Conservation (phyloP, 2,329 filamentous ascomycete genomes). For the Microsporum canis region DNA sequence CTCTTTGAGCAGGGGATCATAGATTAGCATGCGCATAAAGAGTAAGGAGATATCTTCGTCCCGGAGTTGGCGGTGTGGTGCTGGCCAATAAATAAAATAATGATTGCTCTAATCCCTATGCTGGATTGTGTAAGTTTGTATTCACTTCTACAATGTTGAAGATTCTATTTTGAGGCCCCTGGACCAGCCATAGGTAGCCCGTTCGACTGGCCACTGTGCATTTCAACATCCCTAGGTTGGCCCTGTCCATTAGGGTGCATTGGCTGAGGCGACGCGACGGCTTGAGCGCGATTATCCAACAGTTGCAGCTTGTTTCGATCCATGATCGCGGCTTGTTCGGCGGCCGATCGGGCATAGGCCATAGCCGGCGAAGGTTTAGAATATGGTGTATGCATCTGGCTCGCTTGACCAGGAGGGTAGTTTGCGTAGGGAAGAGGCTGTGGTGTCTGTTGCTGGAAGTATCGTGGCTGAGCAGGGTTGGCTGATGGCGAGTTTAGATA, state of each 20-base stretch:
- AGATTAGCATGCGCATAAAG: neutral
- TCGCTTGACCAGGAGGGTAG: constrained; percentile 23
- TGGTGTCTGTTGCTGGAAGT: constrained; percentile 24
- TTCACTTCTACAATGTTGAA: neutral
- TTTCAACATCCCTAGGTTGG: neutral
- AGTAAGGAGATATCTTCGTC: neutral
- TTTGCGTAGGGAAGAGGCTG: constrained; percentile 20
- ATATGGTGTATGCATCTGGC: constrained; percentile 22
- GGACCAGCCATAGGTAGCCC: constrained; percentile 1
- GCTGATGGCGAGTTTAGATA: constrained; percentile 25
- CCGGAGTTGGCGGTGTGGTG: neutral
- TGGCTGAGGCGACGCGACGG: constrained; percentile 26
- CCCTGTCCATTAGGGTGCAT: constrained; percentile 12
- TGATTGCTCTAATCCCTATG: neutral
- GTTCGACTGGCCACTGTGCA: neutral
- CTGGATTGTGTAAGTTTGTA: neutral
- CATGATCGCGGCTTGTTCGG: constrained; percentile 31
- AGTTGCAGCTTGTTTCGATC: constrained; percentile 31
- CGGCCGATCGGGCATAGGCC: constrained; percentile 29
- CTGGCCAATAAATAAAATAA: too few relatives aligned
- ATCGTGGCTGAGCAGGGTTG: constrained; percentile 21
- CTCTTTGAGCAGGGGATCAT: neutral
- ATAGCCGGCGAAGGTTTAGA: constrained; percentile 25
- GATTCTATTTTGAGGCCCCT: neutral
- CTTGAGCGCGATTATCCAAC: constrained; percentile 24